Evolutionary conservation across 805 yeast genomes (phyloP).

Genomic region (Maudiozyma saulgeensis): DNA sequence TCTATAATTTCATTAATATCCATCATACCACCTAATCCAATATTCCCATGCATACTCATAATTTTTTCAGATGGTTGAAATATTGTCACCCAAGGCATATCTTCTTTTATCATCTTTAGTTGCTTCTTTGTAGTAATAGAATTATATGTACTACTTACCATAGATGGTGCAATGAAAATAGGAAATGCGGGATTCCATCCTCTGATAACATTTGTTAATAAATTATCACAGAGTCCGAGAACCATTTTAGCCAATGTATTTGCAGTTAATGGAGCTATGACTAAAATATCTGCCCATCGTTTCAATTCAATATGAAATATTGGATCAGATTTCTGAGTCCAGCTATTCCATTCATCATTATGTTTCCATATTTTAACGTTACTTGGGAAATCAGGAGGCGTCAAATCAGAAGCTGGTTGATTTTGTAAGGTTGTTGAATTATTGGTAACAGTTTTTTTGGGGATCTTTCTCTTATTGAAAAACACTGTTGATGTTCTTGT

Average conservation of each 20-base stretch:
- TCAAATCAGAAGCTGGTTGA: not conserved
- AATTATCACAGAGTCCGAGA: constrained; percentile 84
- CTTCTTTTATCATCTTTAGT: constrained; percentile 64
- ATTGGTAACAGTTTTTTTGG: constrained; percentile 6
- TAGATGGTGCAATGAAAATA: constrained; percentile 85
- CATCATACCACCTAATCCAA: constrained; percentile 99
- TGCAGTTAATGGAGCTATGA: constrained; percentile 92
- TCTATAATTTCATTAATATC: constrained; percentile 94
- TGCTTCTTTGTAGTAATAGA: constrained; percentile 84
- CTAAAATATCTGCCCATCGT: constrained; percentile 90
- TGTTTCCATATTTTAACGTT: constrained; percentile 87
- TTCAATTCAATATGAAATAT: constrained; percentile 90
- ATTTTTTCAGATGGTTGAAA: constrained; percentile 92
- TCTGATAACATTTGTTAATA: constrained; percentile 79
- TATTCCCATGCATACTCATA: constrained; percentile 86
- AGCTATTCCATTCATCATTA: constrained; percentile 87
- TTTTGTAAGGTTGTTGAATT: no score
- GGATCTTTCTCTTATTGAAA: constrained; percentile 13
- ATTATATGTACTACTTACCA: constrained; percentile 88
- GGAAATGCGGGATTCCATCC: constrained; percentile 96
- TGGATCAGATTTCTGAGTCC: constrained; percentile 78
- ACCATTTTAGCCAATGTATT: constrained; percentile 86
- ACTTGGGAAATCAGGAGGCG: constrained; percentile 46
- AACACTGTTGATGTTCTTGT: constrained; percentile 85
- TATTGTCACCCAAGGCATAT: constrained; percentile 93